These are phyloP conservation scores for Naganishia kalamii DNA, from an alignment of 768 basidiomycete species.

Conservation along the genomic window DNA sequence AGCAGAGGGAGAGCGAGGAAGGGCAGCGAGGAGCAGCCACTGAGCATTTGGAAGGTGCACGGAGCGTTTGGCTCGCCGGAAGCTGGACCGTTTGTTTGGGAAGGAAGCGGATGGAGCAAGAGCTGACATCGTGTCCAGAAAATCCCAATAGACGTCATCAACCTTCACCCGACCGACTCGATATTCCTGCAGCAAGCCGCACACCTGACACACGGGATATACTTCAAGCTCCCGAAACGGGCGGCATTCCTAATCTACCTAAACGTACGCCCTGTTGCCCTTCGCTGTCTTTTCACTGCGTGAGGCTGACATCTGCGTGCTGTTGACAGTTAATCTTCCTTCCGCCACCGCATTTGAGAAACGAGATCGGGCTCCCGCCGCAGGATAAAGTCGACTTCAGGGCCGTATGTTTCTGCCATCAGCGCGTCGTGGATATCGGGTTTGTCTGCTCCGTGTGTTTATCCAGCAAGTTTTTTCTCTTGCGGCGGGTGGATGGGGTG, in stretches of 20 bases:
- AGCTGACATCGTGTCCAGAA: conserved; percentile 54
- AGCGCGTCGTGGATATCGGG: conserved; percentile 89
- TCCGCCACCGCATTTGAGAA: conserved; percentile 63
- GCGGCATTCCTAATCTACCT: conserved; percentile 89
- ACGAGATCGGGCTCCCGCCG: conserved; percentile 72
- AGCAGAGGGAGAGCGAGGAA: no score
- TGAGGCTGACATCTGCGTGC: not conserved
- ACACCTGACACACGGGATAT: conserved; percentile 89
- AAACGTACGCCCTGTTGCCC: conserved; percentile 53
- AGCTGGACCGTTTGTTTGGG: not conserved
- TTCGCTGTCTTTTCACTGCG: not conserved
- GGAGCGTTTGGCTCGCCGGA: no score
- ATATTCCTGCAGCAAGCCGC: conserved; percentile 97
- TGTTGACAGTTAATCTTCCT: conserved; percentile 71
- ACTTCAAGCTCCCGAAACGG: conserved; percentile 72
- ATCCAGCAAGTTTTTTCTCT: conserved; percentile 64
- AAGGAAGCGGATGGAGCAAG: not conserved
- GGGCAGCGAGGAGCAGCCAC: no score
- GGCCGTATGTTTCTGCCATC: conserved; percentile 98
- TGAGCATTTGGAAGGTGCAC: no score
- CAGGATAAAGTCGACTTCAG: conserved; percentile 95
- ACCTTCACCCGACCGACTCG: conserved; percentile 77
- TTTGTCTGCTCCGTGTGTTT: conserved; percentile 99
- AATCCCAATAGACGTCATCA: conserved; percentile 94
- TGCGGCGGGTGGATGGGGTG: not conserved